Conservation (phyloP, 2,329 filamentous ascomycete genomes). For the Mycocentrospora acerina region DNA sequence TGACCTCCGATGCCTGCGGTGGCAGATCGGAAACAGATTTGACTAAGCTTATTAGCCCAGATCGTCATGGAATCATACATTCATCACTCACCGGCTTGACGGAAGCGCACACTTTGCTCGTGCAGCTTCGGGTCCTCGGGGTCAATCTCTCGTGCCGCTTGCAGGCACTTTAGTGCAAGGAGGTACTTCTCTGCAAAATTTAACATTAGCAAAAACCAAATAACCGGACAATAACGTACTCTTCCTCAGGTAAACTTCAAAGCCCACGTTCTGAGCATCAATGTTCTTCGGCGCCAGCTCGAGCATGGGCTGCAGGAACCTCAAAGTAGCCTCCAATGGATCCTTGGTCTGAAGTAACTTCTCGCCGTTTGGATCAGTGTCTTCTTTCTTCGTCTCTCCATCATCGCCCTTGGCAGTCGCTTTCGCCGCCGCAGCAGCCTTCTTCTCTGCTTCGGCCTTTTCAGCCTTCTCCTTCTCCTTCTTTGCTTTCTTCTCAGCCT, state of each 20-base stretch:
- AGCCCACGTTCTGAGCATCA: conserved; percentile 80
- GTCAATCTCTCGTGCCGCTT: conserved; percentile 70
- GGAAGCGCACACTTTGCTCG: conserved; percentile 72
- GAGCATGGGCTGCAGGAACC: conserved; percentile 78
- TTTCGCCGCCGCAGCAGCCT: conserved; percentile 69
- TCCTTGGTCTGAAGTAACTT: conserved; percentile 79
- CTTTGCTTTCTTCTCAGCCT: conserved; percentile 85
- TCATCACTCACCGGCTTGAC: conserved; percentile 51
- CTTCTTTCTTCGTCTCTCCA: conserved; percentile 76
- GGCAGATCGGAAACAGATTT: conserved; percentile 53
- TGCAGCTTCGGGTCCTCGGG: conserved; percentile 70
- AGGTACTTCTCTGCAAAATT: conserved; percentile 72
- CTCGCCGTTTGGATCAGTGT: conserved; percentile 81
- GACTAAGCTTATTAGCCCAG: too few relatives aligned
- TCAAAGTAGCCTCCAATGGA: conserved; percentile 82
- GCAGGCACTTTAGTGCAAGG: conserved; percentile 82
- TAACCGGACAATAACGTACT: conserved; percentile 57
- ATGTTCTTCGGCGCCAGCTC: conserved; percentile 80
- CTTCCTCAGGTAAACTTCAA: conserved; percentile 83
- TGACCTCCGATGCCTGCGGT: conserved; percentile 66
- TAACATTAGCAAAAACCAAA: conserved; percentile 1
- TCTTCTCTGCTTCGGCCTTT: conserved; percentile 74
- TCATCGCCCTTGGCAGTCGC: conserved; percentile 62
- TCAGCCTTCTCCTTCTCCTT: conserved; percentile 73
- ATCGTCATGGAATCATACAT: too few relatives aligned